A percentile compares a stretch with the other conserved stretches of the same genome.
phyloP scores from a whole-genome alignment of 768 basidiomycete genomes.

The Lepiota brunneoincarnata region DNA sequence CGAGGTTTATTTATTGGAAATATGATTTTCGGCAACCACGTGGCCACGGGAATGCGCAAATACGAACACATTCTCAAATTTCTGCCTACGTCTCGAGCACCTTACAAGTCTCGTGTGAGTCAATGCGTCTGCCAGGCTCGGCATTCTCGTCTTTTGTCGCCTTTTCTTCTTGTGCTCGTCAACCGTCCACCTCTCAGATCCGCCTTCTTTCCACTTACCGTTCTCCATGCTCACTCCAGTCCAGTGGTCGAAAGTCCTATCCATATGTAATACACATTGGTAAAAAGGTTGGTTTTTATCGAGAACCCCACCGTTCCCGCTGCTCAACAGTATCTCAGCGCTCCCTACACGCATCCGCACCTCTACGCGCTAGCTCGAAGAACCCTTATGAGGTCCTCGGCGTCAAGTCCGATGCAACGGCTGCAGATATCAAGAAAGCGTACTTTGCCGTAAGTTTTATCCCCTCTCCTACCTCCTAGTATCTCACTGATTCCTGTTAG shows the following conservation, averaged over 20 bases:
- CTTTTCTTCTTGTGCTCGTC: conserved; percentile 54
- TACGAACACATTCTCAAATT: conserved; percentile 27
- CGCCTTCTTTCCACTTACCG: conserved; percentile 40
- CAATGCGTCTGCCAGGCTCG: conserved; percentile 46
- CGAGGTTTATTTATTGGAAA: too few species aligned
- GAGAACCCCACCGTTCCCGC: conserved; percentile 6
- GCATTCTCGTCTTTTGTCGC: conserved; percentile 55
- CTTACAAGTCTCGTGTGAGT: conserved; percentile 32
- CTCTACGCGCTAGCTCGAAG: conserved; percentile 56
- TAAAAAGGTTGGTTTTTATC: conserved; percentile 36
- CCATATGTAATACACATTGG: conserved; percentile 11
- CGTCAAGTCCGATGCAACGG: conserved; percentile 75
- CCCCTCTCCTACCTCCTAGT: conserved; percentile 4
- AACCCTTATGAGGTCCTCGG: conserved; percentile 93
- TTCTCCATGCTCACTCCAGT: conserved; percentile 31
- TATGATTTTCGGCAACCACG: background rate
- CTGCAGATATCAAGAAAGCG: conserved; percentile 93
- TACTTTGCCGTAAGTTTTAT: conserved; percentile 82
- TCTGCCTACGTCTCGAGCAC: conserved; percentile 15
- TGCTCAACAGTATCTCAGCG: conserved; percentile 49
- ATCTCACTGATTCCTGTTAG: conserved; percentile 37
- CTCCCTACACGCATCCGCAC: conserved; percentile 66
- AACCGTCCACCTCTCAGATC: conserved; percentile 22
- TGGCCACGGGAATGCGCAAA: conserved; percentile 20
- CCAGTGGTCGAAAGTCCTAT: background rate